Base-by-base conservation (phyloP, 1,139 yeast species). In the Lodderomyces metapsilosis region DNA sequence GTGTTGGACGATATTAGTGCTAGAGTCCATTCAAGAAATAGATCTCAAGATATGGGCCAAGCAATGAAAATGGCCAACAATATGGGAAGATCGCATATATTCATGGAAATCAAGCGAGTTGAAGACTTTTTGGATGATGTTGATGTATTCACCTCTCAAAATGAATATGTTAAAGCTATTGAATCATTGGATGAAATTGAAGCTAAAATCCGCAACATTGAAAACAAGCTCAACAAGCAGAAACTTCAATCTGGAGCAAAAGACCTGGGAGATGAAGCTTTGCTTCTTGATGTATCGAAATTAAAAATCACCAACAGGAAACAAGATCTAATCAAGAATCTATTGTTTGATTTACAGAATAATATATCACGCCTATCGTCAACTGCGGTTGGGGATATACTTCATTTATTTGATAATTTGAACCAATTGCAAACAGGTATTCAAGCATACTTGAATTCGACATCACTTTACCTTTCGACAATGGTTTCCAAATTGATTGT, bases 41-140 rank as follows among this genome's bases (percentile, higher is more conserved):
- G 80, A 37, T 74, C 80, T 20, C 64, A 71, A 45, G 84, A 78
- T 54, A 61, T 71, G 52, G 58, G 56, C n/a, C 52, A 47, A 15
- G 42, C 41, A 5, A 33, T 44, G n/a, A 40, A 44, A n/a, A 35
- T 36, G 22, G 52, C 53, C 13, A 39, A 49, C 11, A 44, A 46
- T 2, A 44, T 45, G 30, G 59, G 58, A 24, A 64, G 57, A 46
- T 56, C 61, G 37, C 62, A 67, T 44, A 59, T 64, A 42, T 71
- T 72, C 49, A 54, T 57, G 34, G 76, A 69, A 18, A 66, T 81
- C 43, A 76, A 79, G 41, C 68, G 72, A 37, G 68, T 82, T 33
- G 88, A 82, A 49, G 86, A 82, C 42, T 66, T 73, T 39, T 68
- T 84, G 23, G 86, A 82, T 47, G 88, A 83, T 46, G 71, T 83